A percentile compares a stretch with the other conserved stretches of the same genome.
Conservation (phyloP, 371 early-diverging fungal genomes). For the Mortierella sp. region DNA sequence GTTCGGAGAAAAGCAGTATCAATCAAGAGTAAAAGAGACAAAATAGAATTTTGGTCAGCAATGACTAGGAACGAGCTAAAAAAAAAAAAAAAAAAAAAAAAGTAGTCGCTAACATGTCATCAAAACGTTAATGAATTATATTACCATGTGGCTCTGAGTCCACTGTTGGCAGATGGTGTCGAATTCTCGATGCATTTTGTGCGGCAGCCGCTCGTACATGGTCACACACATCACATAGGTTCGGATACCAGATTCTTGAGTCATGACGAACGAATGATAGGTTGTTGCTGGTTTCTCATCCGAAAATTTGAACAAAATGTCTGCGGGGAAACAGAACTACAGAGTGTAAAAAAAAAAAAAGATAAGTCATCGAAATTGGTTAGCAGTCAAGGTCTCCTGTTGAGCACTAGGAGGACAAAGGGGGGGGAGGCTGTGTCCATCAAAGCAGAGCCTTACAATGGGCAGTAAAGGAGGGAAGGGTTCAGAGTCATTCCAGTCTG, state of each 20-base stretch:
- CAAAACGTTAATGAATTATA: background rate
- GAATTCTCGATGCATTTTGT: slow-evolving; percentile 23
- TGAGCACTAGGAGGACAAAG: slow-evolving; percentile 7
- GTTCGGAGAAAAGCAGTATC: no score
- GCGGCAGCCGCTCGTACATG: slow-evolving; percentile 65
- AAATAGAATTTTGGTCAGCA: no score
- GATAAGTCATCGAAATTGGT: background rate
- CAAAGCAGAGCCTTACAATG: slow-evolving; percentile 49
- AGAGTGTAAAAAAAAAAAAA: background rate
- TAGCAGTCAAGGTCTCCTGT: background rate
- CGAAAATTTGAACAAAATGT: slow-evolving; percentile 63
- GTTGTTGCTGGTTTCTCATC: slow-evolving; percentile 69
- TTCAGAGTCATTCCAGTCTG: slow-evolving; percentile 46
- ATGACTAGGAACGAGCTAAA: no score
- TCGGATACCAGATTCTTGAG: slow-evolving; percentile 74
- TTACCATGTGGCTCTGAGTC: slow-evolving; percentile 38
- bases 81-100: no score
- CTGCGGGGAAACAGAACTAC: slow-evolving; percentile 80
- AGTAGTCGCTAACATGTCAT: background rate
- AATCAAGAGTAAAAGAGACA: no score
- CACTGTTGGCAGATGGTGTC: slow-evolving; percentile 35
- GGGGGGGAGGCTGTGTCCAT: background rate
- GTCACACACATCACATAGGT: slow-evolving; percentile 78
- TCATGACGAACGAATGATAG: slow-evolving; percentile 81
- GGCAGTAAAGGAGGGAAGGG: slow-evolving; percentile 72